These are phyloP conservation scores for Silene uniflora DNA, from an alignment of 148 eudicot genomes.

Conservation along the genomic window DNA sequence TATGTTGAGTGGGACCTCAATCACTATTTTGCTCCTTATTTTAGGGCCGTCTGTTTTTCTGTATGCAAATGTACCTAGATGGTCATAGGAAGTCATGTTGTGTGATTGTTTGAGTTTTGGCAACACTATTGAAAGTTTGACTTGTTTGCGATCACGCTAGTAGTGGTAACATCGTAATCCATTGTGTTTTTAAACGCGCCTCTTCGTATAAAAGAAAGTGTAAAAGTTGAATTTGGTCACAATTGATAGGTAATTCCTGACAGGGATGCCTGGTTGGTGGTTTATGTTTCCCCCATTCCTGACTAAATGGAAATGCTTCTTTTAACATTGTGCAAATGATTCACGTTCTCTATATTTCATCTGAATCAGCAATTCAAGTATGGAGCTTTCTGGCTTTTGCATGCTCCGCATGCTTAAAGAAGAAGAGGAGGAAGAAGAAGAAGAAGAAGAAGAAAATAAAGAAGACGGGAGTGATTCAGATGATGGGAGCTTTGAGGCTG, in stretches of 20 bases:
- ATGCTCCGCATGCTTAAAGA: constrained; percentile 86
- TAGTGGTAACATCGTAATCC: not conserved
- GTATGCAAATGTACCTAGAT: not conserved
- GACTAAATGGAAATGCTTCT: not conserved
- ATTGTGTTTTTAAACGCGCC: not conserved
- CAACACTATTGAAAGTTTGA: not conserved
- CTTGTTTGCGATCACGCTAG: not conserved
- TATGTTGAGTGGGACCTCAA: not conserved
- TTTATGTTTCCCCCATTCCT: not conserved
- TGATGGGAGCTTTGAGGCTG: constrained; percentile 88
- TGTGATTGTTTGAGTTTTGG: not conserved
- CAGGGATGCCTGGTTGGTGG: not conserved
- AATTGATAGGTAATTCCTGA: not conserved
- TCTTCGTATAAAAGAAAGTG: not conserved
- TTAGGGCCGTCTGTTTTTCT: not conserved
- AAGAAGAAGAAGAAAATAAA: constrained; percentile 23
- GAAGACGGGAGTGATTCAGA: constrained; percentile 85
- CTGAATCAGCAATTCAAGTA: constrained; percentile 78
- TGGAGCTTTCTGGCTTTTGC: constrained; percentile 89
- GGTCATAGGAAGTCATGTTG: not conserved
- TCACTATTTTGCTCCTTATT: not conserved
- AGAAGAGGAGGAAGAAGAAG: constrained; percentile 46
- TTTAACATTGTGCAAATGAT: not conserved
- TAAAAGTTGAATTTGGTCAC: not conserved
- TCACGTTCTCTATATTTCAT: not conserved